Conservation (phyloP, 192 early-diverging fungal genomes). For the Pilaira anomala region DNA sequence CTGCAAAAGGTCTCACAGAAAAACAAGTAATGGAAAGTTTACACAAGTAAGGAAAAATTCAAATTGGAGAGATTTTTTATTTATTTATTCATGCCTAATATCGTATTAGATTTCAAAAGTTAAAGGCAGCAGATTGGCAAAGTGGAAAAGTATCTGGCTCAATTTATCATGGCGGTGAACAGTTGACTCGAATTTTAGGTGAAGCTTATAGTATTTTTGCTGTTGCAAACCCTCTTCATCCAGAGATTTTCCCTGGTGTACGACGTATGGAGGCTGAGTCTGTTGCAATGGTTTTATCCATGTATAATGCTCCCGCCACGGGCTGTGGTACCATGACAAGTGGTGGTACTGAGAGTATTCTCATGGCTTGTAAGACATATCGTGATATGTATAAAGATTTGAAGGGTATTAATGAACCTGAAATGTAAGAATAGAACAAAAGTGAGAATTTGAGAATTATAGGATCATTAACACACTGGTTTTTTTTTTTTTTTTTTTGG, state of each 20-base stretch:
- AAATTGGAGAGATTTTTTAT: background rate
- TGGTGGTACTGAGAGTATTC: constrained; percentile 91
- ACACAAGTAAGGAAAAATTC: constrained; percentile 55
- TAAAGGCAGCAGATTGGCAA: constrained; percentile 75
- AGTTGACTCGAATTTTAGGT: constrained; percentile 67
- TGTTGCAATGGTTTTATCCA: constrained; percentile 83
- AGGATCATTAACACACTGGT: background rate
- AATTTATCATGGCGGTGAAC: constrained; percentile 90
- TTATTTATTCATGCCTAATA: background rate
- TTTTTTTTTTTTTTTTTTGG: background rate
- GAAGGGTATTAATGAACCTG: constrained; percentile 82
- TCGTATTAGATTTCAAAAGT: constrained; percentile 23
- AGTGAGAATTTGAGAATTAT: background rate
- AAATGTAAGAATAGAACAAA: constrained; percentile 63
- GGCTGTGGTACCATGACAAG: constrained; percentile 88
- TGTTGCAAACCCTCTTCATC: constrained; percentile 88
- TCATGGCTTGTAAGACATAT: constrained; percentile 95
- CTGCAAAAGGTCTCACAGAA: constrained; percentile 59
- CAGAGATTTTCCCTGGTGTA: constrained; percentile 93
- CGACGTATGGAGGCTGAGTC: constrained; percentile 95
- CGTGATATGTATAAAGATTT: constrained; percentile 76
- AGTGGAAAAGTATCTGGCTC: constrained; percentile 84
- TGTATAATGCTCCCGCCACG: constrained; percentile 75
- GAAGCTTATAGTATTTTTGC: constrained; percentile 83
- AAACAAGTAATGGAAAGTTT: constrained; percentile 61